Evolutionary conservation across 2,329 filamentous ascomycete genomes (phyloP).

Genomic region (Trichoderma polysporum): DNA sequence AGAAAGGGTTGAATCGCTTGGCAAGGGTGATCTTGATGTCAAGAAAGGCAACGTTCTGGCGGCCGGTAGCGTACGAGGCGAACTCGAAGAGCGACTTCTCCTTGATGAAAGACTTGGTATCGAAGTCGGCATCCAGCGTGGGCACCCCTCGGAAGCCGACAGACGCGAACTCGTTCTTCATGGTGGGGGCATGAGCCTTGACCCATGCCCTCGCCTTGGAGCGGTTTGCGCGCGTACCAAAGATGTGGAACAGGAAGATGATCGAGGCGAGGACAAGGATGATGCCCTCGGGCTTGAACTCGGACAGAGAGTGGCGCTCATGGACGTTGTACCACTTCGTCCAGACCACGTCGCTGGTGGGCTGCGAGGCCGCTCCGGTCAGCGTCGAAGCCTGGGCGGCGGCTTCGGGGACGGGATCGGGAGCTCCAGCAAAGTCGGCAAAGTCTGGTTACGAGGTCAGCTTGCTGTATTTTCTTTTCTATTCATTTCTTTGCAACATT

Average conservation of each 20-base stretch:
- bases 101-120: conserved; percentile 59
- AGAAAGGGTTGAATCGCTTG: conserved; percentile 82
- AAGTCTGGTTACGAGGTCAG: conserved; percentile 62
- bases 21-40: conserved; percentile 79
- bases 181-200: conserved; percentile 65
- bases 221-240: conserved; percentile 78
- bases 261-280: conserved; percentile 74
- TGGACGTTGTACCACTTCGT: conserved; percentile 97
- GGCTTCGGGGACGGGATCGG: conserved; percentile 61
- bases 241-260: conserved; percentile 75
- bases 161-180: conserved; percentile 79
- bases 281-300: conserved; percentile 85
- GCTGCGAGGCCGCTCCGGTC: conserved; percentile 44
- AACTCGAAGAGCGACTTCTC: conserved; percentile 89
- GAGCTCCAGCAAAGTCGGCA: conserved; percentile 83
- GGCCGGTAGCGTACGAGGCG: conserved; percentile 81
- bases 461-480: not conserved
- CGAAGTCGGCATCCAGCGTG: conserved; percentile 44
- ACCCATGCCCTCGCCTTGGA: conserved; percentile 80
- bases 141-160: conserved; percentile 73
- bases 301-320: conserved; percentile 78
- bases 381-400: conserved; percentile 48
- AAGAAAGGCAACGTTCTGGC: conserved; percentile 88
- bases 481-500: not conserved
- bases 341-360: conserved; percentile 59